Base-by-base conservation (phyloP, 768 basidiomycete genomes). In the Serendipita sp. region DNA sequence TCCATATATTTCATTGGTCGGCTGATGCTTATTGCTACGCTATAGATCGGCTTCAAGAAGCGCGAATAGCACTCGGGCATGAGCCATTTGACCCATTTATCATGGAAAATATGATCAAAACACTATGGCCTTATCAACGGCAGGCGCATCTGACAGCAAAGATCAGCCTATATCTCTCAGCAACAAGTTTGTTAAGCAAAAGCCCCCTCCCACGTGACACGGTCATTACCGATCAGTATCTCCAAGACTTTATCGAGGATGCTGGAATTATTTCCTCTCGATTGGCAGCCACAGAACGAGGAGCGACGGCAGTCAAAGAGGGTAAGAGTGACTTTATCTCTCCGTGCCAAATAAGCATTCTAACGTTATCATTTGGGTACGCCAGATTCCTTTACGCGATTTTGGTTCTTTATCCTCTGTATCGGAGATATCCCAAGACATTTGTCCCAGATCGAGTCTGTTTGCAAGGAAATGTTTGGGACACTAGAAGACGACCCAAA, bases 161-260 rank as follows among this genome's bases (percentile, higher is more conserved):
- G 68, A 63, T 46, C 34, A 56, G 53, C 34, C 63, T 72, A 11
- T 69, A 66, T 45, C 45, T 71, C 32, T 45, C 63, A 7, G 69
- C 71, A 1, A 68, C 71, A 30, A 68, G 68, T 11, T 51, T 72
- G 24, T 56, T 67, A 3, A 65, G 70, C 15, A 73, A 73, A 62
- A 28, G 53, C 10, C 71, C 72, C 1, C 67, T 73, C 11, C 68
- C 70, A 2, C 51, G 65, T 11, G 69, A 68, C 10, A 53, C 48
- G 18, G 18, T 53, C 16, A 32, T 24, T 32, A 32, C 32, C 32
- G 48, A 32, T 24, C 18, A 53, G 32, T 32, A 53, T 32, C 48
- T 53, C 32, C 48, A 53, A n/a, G 48, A 53, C 48, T 53, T 53
- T 53, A 53, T 53, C 48, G 48, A 53, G 16, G 48, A 53, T 53